Conservation (phyloP, 495 filamentous ascomycete genomes). For the Lophiostoma macrostomum region DNA sequence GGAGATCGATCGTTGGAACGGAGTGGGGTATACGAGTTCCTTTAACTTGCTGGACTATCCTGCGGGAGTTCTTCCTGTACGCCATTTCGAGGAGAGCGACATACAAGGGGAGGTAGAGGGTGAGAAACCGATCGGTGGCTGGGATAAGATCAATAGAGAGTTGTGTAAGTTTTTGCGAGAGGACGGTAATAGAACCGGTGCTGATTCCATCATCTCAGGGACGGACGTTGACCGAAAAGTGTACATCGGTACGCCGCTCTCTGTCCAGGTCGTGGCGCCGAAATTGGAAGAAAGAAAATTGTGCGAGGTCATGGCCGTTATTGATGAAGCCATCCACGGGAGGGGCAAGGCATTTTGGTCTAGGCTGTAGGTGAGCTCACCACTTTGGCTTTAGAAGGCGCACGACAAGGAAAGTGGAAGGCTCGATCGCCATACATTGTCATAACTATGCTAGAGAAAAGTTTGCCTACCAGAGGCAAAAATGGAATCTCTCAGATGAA, state of each 20-base stretch:
- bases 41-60: constrained; percentile 63
- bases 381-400: not conserved
- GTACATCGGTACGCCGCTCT: constrained; percentile 55
- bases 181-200: not conserved
- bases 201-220: constrained; percentile 17
- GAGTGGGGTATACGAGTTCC: constrained; percentile 57
- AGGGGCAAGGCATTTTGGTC: not conserved
- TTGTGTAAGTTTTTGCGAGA: constrained; percentile 53
- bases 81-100: constrained; percentile 50
- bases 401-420: too few species aligned
- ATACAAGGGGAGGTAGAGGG: constrained; percentile 47
- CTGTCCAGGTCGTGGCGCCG: constrained; percentile 60
- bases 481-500: too few species aligned
- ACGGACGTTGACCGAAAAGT: constrained; percentile 53
- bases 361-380: constrained; percentile 11
- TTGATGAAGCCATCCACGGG: constrained; percentile 36
- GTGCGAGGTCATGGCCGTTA: constrained; percentile 53
- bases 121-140: constrained; percentile 47
- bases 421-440: too few species aligned
- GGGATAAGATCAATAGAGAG: constrained; percentile 60
- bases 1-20: constrained; percentile 61
- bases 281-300: constrained; percentile 58
- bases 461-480: too few species aligned
- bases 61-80: constrained; percentile 57
- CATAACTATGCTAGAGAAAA: too few species aligned